Evolutionary conservation across 2,329 filamentous ascomycete genomes (phyloP).

Genomic region (Epichloe coenophiala): DNA sequence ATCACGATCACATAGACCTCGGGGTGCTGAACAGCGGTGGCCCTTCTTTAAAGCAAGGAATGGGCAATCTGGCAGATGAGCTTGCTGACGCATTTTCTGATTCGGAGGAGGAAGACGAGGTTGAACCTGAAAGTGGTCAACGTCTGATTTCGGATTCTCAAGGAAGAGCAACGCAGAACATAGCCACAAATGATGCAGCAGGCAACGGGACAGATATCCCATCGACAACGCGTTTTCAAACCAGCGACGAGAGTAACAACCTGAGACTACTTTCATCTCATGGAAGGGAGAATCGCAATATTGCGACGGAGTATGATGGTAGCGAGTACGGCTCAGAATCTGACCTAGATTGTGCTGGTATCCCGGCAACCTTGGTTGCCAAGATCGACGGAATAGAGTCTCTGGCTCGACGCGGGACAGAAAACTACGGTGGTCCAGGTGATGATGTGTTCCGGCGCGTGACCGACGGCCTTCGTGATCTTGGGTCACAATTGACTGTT

Average conservation of each 20-base stretch:
- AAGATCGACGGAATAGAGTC: constrained; percentile 63
- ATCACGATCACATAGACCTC: constrained; percentile 34
- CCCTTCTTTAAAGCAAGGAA: constrained; percentile 36
- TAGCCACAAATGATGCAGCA: background rate
- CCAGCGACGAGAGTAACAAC: constrained; percentile 19
- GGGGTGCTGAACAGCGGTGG: constrained; percentile 30
- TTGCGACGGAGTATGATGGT: constrained; percentile 51
- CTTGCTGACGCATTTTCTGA: constrained; percentile 60
- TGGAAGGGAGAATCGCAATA: constrained; percentile 35
- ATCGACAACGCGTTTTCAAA: constrained; percentile 21
- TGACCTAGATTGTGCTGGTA: constrained; percentile 54
- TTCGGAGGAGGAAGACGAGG: constrained; percentile 50
- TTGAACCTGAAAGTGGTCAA: constrained; percentile 30
- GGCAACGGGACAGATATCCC: constrained; percentile 7
- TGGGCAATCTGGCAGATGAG: constrained; percentile 72
- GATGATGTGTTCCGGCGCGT: constrained; percentile 57
- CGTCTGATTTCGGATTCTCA: background rate
- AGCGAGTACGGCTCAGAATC: constrained; percentile 63
- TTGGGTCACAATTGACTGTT: constrained; percentile 60
- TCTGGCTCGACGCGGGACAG: constrained; percentile 50
- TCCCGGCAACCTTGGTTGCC: constrained; percentile 51
- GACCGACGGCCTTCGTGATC: constrained; percentile 53
- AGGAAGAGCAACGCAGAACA: background rate
- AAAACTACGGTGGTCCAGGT: constrained; percentile 48
- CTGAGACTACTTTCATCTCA: constrained; percentile 31